These are phyloP conservation scores for Blechomonas ayalai DNA, from an alignment of 208 protist genomes.

Conservation along the genomic window DNA sequence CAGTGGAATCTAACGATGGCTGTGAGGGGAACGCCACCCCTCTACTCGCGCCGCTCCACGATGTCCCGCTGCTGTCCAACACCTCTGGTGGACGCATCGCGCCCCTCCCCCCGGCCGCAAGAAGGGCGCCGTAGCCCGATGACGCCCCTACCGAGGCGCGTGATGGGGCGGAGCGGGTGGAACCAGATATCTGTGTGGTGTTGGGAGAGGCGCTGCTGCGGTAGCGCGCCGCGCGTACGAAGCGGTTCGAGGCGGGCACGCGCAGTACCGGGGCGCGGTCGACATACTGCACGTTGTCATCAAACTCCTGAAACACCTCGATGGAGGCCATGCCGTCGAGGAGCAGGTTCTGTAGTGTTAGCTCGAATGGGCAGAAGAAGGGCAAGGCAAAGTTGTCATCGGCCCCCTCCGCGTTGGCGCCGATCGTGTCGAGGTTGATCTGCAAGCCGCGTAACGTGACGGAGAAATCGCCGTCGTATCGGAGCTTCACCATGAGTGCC, in stretches of 20 bases:
- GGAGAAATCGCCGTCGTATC: conserved; percentile 73
- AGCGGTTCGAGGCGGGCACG: not conserved
- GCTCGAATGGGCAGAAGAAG: conserved; percentile 83
- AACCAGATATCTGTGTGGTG: not conserved
- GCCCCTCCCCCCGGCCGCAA: conserved; percentile 61
- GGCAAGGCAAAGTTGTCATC: conserved; percentile 64
- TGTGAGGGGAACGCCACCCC: conserved; percentile 5
- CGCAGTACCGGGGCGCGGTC: not conserved
- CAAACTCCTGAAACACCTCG: conserved; percentile 73
- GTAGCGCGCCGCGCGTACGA: not conserved
- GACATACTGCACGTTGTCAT: conserved; percentile 13
- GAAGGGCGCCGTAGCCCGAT: conserved; percentile 66
- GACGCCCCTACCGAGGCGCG: conserved; percentile 6
- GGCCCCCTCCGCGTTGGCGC: conserved; percentile 42
- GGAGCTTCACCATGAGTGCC: conserved; percentile 73
- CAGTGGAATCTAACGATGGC: not conserved
- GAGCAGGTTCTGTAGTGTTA: conserved; percentile 71
- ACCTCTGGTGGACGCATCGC: conserved; percentile 65
- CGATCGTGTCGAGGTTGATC: conserved; percentile 83
- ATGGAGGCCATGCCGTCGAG: conserved; percentile 77
- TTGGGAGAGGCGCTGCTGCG: not conserved
- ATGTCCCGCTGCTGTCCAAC: conserved; percentile 6
- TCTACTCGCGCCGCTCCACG: not conserved
- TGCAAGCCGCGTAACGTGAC: conserved; percentile 70
- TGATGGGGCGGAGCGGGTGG: not conserved